phyloP scores from a whole-genome alignment of 306 rosid genomes.

The Cicer arietinum region DNA sequence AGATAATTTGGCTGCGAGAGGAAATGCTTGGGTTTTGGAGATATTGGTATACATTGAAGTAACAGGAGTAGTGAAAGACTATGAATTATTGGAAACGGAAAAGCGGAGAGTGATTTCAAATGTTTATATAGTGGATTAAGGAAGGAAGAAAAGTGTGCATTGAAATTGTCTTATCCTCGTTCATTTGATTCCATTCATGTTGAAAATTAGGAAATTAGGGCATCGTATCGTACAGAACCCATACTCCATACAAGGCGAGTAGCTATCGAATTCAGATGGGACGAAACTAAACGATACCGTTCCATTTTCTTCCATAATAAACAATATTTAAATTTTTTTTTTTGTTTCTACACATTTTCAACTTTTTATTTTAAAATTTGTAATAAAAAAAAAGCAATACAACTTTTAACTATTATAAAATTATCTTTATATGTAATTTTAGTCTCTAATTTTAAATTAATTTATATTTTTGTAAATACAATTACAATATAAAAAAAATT shows the following conservation, averaged over 20 bases:
- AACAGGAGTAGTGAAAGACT: slow-evolving; percentile 30
- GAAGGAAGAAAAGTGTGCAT: not conserved
- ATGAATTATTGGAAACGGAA: slow-evolving; percentile 19
- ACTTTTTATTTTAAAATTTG: too few species aligned
- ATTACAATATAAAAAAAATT: too few species aligned
- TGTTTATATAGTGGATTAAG: not conserved
- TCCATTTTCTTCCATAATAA: too few species aligned
- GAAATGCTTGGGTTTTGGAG: slow-evolving; percentile 65
- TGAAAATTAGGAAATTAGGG: slow-evolving; percentile 40
- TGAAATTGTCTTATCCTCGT: slow-evolving; percentile 44
- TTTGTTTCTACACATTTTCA: too few species aligned
- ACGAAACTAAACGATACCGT: not conserved
- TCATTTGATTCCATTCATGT: not conserved
- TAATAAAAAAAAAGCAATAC: too few species aligned
- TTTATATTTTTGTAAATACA: too few species aligned
- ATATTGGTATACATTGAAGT: slow-evolving; percentile 60
- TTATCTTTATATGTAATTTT: too few species aligned
- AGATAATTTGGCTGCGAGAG: slow-evolving; percentile 62
- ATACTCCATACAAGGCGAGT: not conserved
- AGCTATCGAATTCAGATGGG: not conserved
- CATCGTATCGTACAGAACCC: not conserved
- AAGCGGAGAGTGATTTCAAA: slow-evolving; percentile 19
- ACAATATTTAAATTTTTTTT: too few species aligned
- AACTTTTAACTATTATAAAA: too few species aligned
- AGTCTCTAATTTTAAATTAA: too few species aligned